Conservation (phyloP, 2,329 filamentous ascomycete species). For the Venturia nashicola region DNA sequence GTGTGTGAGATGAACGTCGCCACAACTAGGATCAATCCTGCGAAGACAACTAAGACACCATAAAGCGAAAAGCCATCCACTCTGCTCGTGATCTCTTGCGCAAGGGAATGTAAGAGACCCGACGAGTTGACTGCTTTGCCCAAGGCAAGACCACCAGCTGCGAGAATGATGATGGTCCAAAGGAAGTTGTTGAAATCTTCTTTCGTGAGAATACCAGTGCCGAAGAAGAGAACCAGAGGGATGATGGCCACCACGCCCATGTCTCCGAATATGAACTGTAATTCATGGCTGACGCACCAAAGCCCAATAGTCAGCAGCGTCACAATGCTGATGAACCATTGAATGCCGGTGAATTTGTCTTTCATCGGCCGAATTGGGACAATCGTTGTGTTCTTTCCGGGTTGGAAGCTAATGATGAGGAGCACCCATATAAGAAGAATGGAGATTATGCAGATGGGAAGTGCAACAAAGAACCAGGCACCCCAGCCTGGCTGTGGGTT, state of each 20-base stretch:
- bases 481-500: slow-evolving; percentile 82
- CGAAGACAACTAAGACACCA: slow-evolving; percentile 75
- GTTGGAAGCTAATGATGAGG: slow-evolving; percentile 73
- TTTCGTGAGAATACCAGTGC: slow-evolving; percentile 89
- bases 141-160: slow-evolving; percentile 80
- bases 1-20: slow-evolving; percentile 98
- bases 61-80: slow-evolving; percentile 78
- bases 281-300: slow-evolving; percentile 86
- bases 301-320: slow-evolving; percentile 75
- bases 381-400: slow-evolving; percentile 74
- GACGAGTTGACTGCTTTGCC: slow-evolving; percentile 92
- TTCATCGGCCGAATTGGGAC: slow-evolving; percentile 83
- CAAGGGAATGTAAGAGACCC: slow-evolving; percentile 80
- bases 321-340: slow-evolving; percentile 83
- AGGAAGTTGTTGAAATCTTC: slow-evolving; percentile 99
- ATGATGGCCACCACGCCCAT: slow-evolving; percentile 98
- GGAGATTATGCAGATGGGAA: slow-evolving; percentile 84
- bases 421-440: slow-evolving; percentile 83
- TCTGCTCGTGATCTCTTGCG: slow-evolving; percentile 56
- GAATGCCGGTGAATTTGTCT: slow-evolving; percentile 75
- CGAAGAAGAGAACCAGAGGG: slow-evolving; percentile 91
- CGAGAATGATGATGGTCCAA: slow-evolving; percentile 98
- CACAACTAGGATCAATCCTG: slow-evolving; percentile 72
- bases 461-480: slow-evolving; percentile 90
- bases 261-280: slow-evolving; percentile 81